Base-by-base conservation (phyloP, 2,329 filamentous ascomycete species). In the Aspergillus hiratsukae region DNA sequence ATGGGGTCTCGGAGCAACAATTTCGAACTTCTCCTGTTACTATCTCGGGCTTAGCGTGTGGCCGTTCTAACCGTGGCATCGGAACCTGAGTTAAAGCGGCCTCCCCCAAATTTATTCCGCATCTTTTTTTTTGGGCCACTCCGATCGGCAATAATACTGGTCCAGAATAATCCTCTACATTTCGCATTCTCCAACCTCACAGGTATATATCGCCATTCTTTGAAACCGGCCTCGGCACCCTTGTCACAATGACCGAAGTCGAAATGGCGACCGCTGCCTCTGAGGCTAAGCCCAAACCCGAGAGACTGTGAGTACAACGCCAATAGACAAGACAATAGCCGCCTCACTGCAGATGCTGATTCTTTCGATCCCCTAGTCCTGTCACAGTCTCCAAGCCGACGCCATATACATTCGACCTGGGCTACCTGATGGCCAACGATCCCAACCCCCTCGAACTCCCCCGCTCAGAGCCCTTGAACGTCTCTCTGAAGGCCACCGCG, bases 331-430 rank as follows among this genome's bases (percentile, higher is more conserved):
- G 57, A 58, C 62, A 64, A 64, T 67, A 55, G 27, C 19, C 43
- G 23, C 52, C 11, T 31, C 48, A 51, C 28, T 49, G 48, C 29
- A 40, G 9, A 19, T 48, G 27, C 41, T 49, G 10, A 58, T 48
- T 29, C 25, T 35, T 48, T 27, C 31, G 10, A 40, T 31, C 14
- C 27, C 23, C 11, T 51, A 77, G 75, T 9, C 82, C 85, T 48
- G 80, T 89, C 60, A 83, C 81, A 17, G 88, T 91, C 69, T 81
- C 87, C 59, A 95, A 95, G 76, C 87, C 91, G 4, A 95, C 89
- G 6, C 91, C 92, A 9, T 96, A 95, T 80, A 91, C 86, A 64
- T 97, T 95, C 78, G 91, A 97, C 74, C 87, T 97, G 43, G 88
- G 91, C 64, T 86, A 95, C 71, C 87, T 97, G 53, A 83, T 95